Base-by-base conservation (phyloP, 2,329 filamentous ascomycete genomes). In the Emergomyces africanus region DNA sequence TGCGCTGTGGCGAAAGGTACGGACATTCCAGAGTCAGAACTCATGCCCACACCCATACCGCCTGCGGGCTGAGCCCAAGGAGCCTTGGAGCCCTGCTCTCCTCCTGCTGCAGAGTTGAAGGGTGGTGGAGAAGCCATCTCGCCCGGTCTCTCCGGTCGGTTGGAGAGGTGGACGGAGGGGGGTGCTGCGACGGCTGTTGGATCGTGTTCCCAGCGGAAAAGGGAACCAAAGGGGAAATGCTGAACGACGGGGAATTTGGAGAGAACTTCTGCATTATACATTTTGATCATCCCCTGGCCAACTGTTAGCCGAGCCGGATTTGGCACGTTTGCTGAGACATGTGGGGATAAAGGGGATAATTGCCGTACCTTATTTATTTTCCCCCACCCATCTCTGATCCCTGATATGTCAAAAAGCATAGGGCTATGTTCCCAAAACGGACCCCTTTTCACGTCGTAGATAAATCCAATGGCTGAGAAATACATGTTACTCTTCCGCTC, bases 201-300 rank as follows among this genome's bases (percentile, higher is more conserved):
- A 68, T 90, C 86, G 53, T 71, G 74, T 1, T 89, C 84, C 86
- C 87, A 92, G 42, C 81, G 83, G 69, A 92, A 90, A n/a, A 94
- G 75, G 5, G 85, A 87, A 30, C 89, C 89, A 65, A 94, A 92
- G 2, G 81, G 83, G 65, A 94, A 97, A 73, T 99, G 94, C 74
- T 99, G 94, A n/a, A 99, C 90, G 2, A 99, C 94, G 2, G 94
- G 94, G 69, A 96, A 96, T 72, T 99, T 99, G 44, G 88, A 89
- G 15, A 99, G 79, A 2, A 99, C 94, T 76, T 99, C 94, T 20
- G 89, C 94, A 65, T 95, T 90, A 76, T 92, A 99, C 94, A 99
- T 99, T 75, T 97, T 99, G 68, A 99, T 84, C 94, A 99, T 97
- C 57, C 94, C 94, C 85, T 87, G 61, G 25, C 30, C 18, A 12